phyloP scores from a whole-genome alignment of 805 yeast species.

The Wickerhamomyces ciferrii region DNA sequence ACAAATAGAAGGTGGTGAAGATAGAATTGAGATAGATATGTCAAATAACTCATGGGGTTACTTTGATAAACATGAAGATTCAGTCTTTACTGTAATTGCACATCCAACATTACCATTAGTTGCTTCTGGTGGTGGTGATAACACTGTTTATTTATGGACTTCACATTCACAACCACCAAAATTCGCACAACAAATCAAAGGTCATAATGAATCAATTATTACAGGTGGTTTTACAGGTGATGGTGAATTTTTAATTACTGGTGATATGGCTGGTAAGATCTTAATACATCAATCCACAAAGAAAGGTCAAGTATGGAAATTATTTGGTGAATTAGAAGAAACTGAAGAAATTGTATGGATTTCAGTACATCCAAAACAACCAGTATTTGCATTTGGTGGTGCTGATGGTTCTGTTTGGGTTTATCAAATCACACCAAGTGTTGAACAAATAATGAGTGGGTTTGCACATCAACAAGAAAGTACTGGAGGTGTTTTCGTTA shows the following conservation, averaged over 20 bases:
- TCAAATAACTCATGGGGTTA: constrained; percentile 85
- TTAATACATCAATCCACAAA: constrained; percentile 65
- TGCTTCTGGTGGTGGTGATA: constrained; percentile 75
- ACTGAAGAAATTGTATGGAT: constrained; percentile 90
- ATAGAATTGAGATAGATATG: constrained; percentile 72
- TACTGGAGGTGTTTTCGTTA: constrained; percentile 73
- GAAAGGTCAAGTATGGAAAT: constrained; percentile 81
- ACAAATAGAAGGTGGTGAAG: constrained; percentile 34
- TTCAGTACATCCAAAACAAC: constrained; percentile 68
- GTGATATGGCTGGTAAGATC: constrained; percentile 91
- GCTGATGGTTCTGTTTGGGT: constrained; percentile 94
- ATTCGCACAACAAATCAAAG: constrained; percentile 67
- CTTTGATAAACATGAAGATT: constrained; percentile 87
- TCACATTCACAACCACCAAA: constrained; percentile 83
- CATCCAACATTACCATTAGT: constrained; percentile 73
- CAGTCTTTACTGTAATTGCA: constrained; percentile 71
- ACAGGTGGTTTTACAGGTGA: constrained; percentile 79
- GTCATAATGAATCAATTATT: constrained; percentile 85
- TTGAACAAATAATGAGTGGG: constrained; percentile 73
- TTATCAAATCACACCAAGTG: constrained; percentile 59
- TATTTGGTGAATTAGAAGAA: constrained; percentile 68
- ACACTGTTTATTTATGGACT: constrained; percentile 87
- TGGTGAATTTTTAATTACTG: constrained; percentile 79
- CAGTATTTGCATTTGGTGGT: constrained; percentile 88
- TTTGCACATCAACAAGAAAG: constrained; percentile 79